Evolutionary conservation across 306 rosid species (phyloP).

Genomic region (Prunus padus): DNA sequence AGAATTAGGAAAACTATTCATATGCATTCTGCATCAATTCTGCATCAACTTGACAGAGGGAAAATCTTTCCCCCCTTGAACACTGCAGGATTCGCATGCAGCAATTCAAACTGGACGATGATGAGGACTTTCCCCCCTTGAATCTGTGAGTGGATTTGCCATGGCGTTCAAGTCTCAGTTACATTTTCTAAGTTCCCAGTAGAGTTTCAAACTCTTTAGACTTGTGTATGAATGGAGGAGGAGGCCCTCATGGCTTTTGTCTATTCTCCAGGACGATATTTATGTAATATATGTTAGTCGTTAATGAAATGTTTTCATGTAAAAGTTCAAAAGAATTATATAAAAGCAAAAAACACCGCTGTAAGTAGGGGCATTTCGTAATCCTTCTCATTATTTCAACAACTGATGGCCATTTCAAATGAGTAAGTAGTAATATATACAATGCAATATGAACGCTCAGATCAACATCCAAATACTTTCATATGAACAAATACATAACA

Average conservation of each 20-base stretch:
- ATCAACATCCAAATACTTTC: neutral
- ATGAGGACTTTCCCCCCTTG: conserved; percentile 23
- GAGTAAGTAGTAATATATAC: neutral
- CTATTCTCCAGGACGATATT: neutral
- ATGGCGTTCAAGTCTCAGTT: neutral
- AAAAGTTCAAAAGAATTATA: neutral
- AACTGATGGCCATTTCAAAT: neutral
- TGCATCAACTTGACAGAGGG: too few relatives aligned
- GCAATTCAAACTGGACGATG: conserved; percentile 19
- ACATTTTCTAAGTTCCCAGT: neutral
- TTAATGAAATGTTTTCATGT: neutral
- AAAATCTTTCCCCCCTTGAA: too few relatives aligned
- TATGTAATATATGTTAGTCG: neutral
- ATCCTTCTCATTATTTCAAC: neutral
- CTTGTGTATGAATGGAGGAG: neutral
- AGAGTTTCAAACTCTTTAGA: neutral
- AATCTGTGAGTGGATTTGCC: neutral
- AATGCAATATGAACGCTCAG: neutral
- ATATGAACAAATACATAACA: neutral
- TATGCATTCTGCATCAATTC: too few relatives aligned
- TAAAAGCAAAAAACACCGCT: neutral
- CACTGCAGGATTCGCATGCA: conserved; percentile 16
- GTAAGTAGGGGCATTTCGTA: neutral
- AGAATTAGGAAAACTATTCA: too few relatives aligned
- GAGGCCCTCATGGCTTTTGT: neutral